A percentile compares a stretch with the other conserved stretches of the same genome.
phyloP scores from a whole-genome alignment of 495 filamentous ascomycete species.

The Aspergillus saccharolyticus region DNA sequence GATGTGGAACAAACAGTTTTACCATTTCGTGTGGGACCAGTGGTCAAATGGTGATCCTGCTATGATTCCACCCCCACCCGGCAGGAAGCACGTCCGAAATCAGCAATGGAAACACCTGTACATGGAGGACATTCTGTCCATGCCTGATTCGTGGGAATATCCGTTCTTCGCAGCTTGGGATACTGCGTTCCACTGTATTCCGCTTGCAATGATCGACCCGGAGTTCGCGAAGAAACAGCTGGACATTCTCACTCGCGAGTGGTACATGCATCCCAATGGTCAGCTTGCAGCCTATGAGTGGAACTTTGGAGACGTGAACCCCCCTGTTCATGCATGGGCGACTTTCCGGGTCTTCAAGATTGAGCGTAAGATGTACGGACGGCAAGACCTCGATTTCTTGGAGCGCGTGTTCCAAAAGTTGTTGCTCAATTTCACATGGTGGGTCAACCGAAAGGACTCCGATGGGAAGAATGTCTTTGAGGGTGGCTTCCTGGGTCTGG shows the following conservation, averaged over 20 bases:
- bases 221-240: slow-evolving; percentile 98
- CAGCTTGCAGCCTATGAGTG: slow-evolving; percentile 91
- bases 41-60: slow-evolving; percentile 79
- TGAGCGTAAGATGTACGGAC: slow-evolving; percentile 92
- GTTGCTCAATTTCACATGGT: slow-evolving; percentile 96
- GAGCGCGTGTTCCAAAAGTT: slow-evolving; percentile 96
- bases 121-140: slow-evolving; percentile 89
- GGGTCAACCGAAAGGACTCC: slow-evolving; percentile 92
- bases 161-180: slow-evolving; percentile 99
- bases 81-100: slow-evolving; percentile 78
- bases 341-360: slow-evolving; percentile 96
- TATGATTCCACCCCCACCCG: slow-evolving; percentile 77
- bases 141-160: slow-evolving; percentile 99
- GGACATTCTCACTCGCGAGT: slow-evolving; percentile 90
- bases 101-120: slow-evolving; percentile 88
- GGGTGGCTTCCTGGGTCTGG: slow-evolving; percentile 91
- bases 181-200: slow-evolving; percentile 93
- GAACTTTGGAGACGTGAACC: slow-evolving; percentile 98
- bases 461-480: slow-evolving; percentile 97
- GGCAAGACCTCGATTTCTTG: slow-evolving; percentile 89
- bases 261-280: slow-evolving; percentile 99
- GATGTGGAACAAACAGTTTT: slow-evolving; percentile 98
- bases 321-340: slow-evolving; percentile 94
- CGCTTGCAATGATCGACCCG: slow-evolving; percentile 92
- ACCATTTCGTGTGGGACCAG: slow-evolving; percentile 94